phyloP scores from a whole-genome alignment of 768 basidiomycete genomes.

The Collybiopsis confluens region DNA sequence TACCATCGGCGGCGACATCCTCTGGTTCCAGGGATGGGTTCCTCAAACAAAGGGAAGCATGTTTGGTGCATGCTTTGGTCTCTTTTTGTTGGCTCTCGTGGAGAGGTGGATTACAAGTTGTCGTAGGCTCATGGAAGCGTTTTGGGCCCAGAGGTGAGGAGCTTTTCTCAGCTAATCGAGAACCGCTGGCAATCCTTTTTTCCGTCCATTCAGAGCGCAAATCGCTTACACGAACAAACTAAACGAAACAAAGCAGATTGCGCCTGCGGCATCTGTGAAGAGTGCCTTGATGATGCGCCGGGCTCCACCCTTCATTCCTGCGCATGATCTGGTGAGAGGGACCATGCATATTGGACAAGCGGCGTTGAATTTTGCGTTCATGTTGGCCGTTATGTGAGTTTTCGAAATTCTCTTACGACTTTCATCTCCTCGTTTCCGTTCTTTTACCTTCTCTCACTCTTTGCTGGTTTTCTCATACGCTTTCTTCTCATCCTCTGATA shows the following conservation, averaged over 20 bases:
- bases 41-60: slow-evolving; percentile 60
- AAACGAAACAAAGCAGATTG: slow-evolving; percentile 8
- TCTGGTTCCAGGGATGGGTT: slow-evolving; percentile 70
- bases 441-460: neutral
- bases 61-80: slow-evolving; percentile 70
- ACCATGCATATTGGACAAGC: slow-evolving; percentile 61
- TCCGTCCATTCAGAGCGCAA: slow-evolving; percentile 21
- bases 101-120: slow-evolving; percentile 73
- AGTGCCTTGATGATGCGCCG: slow-evolving; percentile 14
- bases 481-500: neutral
- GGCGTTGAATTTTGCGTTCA: slow-evolving; percentile 64
- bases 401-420: slow-evolving; percentile 4
- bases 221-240: slow-evolving; percentile 23
- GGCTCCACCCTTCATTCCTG: slow-evolving; percentile 60
- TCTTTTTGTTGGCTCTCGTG: slow-evolving; percentile 70
- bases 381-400: slow-evolving; percentile 78
- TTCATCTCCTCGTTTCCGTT: neutral
- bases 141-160: slow-evolving; percentile 54
- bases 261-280: slow-evolving; percentile 2
- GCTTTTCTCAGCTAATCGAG: neutral
- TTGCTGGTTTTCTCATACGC: no score
- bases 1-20: slow-evolving; percentile 47
- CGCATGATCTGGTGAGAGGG: slow-evolving; percentile 71
- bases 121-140: slow-evolving; percentile 47
- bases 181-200: neutral